Percentiles rank a stretch among this genome's conserved stretches.
phyloP scores from a whole-genome alignment of 257 asterid species.

The Solanum pimpinellifolium region DNA sequence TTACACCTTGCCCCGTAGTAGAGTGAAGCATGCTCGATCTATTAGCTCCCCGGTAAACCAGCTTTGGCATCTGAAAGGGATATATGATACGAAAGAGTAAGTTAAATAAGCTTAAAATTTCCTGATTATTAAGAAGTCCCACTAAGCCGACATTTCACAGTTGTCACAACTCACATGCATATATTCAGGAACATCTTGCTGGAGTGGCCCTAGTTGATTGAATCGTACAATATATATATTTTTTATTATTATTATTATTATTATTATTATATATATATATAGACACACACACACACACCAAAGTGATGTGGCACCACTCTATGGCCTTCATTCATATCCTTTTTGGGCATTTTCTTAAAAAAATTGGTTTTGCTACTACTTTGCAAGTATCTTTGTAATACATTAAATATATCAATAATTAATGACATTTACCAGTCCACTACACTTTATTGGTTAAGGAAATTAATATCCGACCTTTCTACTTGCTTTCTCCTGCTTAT shows the following conservation, averaged over 20 bases:
- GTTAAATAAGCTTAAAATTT: slow-evolving; percentile 1
- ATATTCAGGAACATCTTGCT: neutral
- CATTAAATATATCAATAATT: neutral
- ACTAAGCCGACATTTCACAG: neutral
- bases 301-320: neutral
- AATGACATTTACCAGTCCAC: neutral
- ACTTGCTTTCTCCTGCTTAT: neutral
- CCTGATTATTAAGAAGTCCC: neutral
- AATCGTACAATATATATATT: neutral
- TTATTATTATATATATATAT: no score
- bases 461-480: neutral
- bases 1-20: slow-evolving; percentile 21
- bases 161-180: neutral
- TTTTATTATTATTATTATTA: no score
- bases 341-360: no score
- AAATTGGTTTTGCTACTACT: neutral
- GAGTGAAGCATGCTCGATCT: slow-evolving; percentile 21
- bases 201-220: neutral
- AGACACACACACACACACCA: neutral
- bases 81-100: neutral
- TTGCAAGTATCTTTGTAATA: neutral
- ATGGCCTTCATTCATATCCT: neutral
- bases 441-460: neutral
- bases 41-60: slow-evolving; percentile 56
- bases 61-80: slow-evolving; percentile 65